Conservation (phyloP, 2,329 filamentous ascomycete genomes). For the Acephala macrosclerotiorum region DNA sequence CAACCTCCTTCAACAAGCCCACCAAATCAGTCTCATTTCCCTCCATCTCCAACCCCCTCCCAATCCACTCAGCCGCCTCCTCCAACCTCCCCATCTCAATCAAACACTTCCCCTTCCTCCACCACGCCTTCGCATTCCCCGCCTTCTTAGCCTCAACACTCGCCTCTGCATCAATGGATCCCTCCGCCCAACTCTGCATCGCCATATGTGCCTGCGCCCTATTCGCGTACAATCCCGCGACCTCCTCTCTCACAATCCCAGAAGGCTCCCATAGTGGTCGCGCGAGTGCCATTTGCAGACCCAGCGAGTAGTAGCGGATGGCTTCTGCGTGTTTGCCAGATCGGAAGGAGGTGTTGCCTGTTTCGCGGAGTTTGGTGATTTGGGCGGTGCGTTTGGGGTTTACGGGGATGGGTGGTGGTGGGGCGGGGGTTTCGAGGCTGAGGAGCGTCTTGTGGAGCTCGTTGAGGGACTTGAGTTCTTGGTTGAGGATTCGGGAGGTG, state of each 20-base stretch:
- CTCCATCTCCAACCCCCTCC: constrained; percentile 82
- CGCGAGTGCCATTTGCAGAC: constrained; percentile 84
- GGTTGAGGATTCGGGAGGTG: constrained; percentile 58
- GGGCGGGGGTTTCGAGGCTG: constrained; percentile 68
- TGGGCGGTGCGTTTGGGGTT: constrained; percentile 91
- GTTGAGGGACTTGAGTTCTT: constrained; percentile 80
- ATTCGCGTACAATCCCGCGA: constrained; percentile 81
- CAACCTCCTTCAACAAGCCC: constrained; percentile 69
- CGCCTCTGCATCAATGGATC: constrained; percentile 83
- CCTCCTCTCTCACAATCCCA: constrained; percentile 84
- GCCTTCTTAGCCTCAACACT: constrained; percentile 87
- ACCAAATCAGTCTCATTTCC: constrained; percentile 71
- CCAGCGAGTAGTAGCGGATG: constrained; percentile 82
- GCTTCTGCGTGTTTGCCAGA: constrained; percentile 79
- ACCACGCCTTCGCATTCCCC: constrained; percentile 95
- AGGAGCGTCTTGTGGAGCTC: constrained; percentile 78
- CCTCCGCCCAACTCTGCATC: constrained; percentile 82
- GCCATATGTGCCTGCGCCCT: constrained; percentile 91
- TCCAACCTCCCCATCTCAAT: constrained; percentile 88
- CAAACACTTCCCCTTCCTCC: constrained; percentile 83
- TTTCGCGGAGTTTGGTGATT: constrained; percentile 90
- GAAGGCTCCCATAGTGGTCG: constrained; percentile 89
- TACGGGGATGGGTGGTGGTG: constrained; percentile 87
- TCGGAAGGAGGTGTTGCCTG: constrained; percentile 83
- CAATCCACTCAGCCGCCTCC: constrained; percentile 83